Evolutionary conservation across 345 rosid genomes (phyloP).

Genomic region (Camelina neglecta): DNA sequence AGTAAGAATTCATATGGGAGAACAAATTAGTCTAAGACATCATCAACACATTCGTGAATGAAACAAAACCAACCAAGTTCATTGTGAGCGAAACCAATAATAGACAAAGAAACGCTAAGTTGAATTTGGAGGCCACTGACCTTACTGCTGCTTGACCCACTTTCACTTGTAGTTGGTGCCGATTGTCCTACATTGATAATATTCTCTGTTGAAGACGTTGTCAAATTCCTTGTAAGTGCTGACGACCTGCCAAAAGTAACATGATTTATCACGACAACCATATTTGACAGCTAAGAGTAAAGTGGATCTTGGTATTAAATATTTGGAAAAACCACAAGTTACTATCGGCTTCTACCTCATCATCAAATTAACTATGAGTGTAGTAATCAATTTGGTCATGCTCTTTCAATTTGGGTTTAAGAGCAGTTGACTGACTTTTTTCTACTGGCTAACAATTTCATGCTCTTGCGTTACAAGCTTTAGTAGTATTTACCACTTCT

Average conservation of each 20-base stretch:
- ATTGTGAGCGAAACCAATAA: not conserved
- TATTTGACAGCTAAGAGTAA: slow-evolving; percentile 3
- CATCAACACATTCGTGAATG: not conserved
- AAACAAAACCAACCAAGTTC: not conserved
- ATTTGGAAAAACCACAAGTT: not conserved
- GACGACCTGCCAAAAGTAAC: slow-evolving; percentile 58
- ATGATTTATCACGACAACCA: not conserved
- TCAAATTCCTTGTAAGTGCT: slow-evolving; percentile 53
- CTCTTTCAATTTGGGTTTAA: not conserved
- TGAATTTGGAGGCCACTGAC: slow-evolving; percentile 46
- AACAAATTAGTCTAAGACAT: not conserved
- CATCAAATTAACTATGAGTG: not conserved
- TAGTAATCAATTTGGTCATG: not conserved
- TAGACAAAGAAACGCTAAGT: not conserved
- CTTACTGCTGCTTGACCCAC: slow-evolving; percentile 70
- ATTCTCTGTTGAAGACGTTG: slow-evolving; percentile 72
- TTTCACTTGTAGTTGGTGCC: slow-evolving; percentile 65
- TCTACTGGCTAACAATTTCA: slow-evolving; percentile 4
- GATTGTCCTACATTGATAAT: slow-evolving; percentile 62
- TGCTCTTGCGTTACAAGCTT: not conserved
- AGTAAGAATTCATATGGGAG: not conserved
- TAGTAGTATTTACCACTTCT: not conserved
- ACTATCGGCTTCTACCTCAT: not conserved
- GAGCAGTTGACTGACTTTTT: not conserved
- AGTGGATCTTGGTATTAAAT: not conserved